Conservation (phyloP, 2,329 filamentous ascomycete genomes). For the Xylariaceae sp. region DNA sequence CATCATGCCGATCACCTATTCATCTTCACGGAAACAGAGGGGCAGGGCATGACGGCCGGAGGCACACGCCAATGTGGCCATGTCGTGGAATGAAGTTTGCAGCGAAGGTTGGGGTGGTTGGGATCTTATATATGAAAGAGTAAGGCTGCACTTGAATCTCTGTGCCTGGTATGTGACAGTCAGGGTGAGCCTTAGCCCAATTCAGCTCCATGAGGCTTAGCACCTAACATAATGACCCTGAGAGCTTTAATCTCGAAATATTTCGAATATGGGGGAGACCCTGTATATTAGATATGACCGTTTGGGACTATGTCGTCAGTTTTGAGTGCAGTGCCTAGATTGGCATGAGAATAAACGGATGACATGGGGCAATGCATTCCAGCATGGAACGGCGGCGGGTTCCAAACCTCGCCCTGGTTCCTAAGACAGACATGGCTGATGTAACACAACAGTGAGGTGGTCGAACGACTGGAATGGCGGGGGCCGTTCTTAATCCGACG, state of each 20-base stretch:
- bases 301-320: background rate
- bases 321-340: background rate
- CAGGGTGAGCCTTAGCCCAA: background rate
- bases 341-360: background rate
- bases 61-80: slow-evolving; percentile 29
- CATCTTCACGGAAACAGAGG: slow-evolving; percentile 28
- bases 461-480: slow-evolving; percentile 30
- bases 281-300: background rate
- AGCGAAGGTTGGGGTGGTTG: slow-evolving; percentile 11
- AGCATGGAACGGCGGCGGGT: background rate
- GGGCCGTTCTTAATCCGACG: background rate
- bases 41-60: slow-evolving; percentile 33
- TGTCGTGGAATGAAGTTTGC: slow-evolving; percentile 35
- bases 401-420: background rate
- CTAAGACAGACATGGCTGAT: slow-evolving; percentile 32
- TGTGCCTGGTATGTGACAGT: background rate
- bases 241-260: background rate
- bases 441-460: slow-evolving; percentile 10
- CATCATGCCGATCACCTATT: slow-evolving; percentile 23
- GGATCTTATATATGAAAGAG: background rate
- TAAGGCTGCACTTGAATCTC: background rate
- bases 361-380: slow-evolving; percentile 24
- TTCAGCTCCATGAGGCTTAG: background rate
- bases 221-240: too few species aligned
- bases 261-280: background rate